A percentile compares a stretch with the other conserved stretches of the same genome.
phyloP scores from a whole-genome alignment of 2,329 filamentous ascomycete genomes.

The Hypoxylon sp. region DNA sequence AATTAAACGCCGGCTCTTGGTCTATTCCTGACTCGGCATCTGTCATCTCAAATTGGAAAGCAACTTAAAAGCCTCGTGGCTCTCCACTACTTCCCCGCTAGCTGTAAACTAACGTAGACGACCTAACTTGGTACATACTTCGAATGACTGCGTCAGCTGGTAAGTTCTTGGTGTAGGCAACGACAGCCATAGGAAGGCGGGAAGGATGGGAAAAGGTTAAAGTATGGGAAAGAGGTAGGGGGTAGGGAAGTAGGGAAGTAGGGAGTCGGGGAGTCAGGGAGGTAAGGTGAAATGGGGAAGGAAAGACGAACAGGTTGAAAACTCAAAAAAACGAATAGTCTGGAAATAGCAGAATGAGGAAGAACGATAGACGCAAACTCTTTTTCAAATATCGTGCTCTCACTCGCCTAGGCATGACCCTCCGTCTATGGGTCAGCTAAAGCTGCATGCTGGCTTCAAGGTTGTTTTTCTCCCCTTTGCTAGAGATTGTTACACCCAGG shows the following conservation, averaged over 20 bases:
- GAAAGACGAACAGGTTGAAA: background rate
- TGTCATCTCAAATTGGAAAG: slow-evolving; percentile 36
- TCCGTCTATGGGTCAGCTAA: background rate
- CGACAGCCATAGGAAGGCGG: background rate
- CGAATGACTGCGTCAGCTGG: background rate
- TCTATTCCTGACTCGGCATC: slow-evolving; percentile 28
- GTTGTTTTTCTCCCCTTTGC: slow-evolving; percentile 2
- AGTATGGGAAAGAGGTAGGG: background rate
- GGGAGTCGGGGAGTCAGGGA: background rate
- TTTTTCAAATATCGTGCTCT: background rate
- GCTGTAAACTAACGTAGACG: slow-evolving; percentile 1
- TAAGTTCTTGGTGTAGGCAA: background rate
- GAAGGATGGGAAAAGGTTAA: background rate
- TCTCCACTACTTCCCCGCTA: slow-evolving; percentile 27
- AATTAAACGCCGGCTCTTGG: slow-evolving; percentile 8
- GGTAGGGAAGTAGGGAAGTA: background rate
- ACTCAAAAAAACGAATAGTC: background rate
- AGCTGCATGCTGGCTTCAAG: background rate
- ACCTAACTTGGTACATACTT: background rate
- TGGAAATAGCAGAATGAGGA: background rate
- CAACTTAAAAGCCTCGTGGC: slow-evolving; percentile 23
- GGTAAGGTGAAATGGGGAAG: background rate
- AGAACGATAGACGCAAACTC: background rate
- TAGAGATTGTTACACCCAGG: background rate
- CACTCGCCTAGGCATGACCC: background rate